These are phyloP conservation scores for Domatiomyces catenatus DNA, from an alignment of 2,329 filamentous ascomycete genomes.

Conservation along the genomic window DNA sequence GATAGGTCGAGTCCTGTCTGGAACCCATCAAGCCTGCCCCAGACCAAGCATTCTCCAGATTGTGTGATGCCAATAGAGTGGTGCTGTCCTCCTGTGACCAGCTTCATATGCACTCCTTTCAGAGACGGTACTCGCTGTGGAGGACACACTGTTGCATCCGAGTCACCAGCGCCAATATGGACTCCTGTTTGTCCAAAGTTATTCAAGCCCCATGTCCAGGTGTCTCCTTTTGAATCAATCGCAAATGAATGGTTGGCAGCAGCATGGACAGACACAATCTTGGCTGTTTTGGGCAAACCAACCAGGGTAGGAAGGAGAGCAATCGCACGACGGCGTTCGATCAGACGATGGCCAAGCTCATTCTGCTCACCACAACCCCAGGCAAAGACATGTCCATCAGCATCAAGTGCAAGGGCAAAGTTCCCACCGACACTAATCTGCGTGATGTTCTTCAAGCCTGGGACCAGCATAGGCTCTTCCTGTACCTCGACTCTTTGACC, in stretches of 20 bases:
- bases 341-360: constrained; percentile 47
- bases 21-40: constrained; percentile 45
- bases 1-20: constrained; percentile 45
- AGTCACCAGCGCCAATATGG: constrained; percentile 27
- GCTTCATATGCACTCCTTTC: constrained; percentile 40
- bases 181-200: constrained; percentile 70
- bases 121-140: constrained; percentile 54
- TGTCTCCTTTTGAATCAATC: constrained; percentile 46
- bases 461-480: constrained; percentile 28
- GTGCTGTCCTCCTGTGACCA: constrained; percentile 58
- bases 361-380: constrained; percentile 63
- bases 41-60: constrained; percentile 41
- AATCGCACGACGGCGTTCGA: constrained; percentile 40
- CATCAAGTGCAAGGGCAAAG: constrained; percentile 54
- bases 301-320: constrained; percentile 37
- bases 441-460: constrained; percentile 48
- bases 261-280: constrained; percentile 44
- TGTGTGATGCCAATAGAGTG: constrained; percentile 50
- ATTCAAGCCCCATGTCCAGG: constrained; percentile 76
- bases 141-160: constrained; percentile 53
- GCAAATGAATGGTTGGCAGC: constrained; percentile 75
- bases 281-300: constrained; percentile 32
- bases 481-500: constrained; percentile 26
- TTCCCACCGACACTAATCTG: constrained; percentile 53
- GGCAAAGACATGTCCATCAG: constrained; percentile 47